These are phyloP conservation scores for Cicer pinnatifidum DNA, from an alignment of 306 rosid species.

Conservation along the genomic window DNA sequence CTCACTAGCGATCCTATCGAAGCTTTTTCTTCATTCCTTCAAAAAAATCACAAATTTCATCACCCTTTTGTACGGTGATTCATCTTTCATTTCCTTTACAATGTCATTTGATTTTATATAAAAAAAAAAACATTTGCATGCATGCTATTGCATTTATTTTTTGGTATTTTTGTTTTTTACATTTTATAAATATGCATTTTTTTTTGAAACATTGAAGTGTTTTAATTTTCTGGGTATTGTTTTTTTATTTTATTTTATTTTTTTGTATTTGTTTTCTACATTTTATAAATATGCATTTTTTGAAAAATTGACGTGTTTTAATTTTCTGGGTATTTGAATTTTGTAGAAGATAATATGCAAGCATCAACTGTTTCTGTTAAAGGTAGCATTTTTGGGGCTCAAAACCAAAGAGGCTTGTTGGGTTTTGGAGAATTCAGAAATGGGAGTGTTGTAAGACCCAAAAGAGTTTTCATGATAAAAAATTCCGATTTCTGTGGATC, in stretches of 20 bases:
- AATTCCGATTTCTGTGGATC: slow-evolving; percentile 50
- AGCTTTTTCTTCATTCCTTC: slow-evolving; percentile 22
- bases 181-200: background rate
- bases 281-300: too few species aligned
- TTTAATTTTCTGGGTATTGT: slow-evolving; percentile 46
- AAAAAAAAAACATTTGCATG: slow-evolving; percentile 27
- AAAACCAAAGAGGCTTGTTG: slow-evolving; percentile 48
- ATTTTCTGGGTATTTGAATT: slow-evolving; percentile 2
- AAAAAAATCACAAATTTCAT: background rate
- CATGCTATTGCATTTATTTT: background rate
- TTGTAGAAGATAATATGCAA: slow-evolving; percentile 65
- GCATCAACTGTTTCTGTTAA: slow-evolving; percentile 57
- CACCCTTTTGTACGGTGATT: slow-evolving; percentile 44
- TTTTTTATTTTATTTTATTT: too few species aligned
- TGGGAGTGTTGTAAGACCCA: slow-evolving; percentile 48
- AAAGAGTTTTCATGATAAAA: slow-evolving; percentile 53
- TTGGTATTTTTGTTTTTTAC: background rate
- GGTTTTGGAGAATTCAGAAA: slow-evolving; percentile 53
- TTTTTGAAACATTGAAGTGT: slow-evolving; percentile 1
- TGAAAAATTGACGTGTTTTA: too few species aligned
- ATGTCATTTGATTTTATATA: slow-evolving; percentile 1
- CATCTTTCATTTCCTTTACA: background rate
- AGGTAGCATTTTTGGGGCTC: slow-evolving; percentile 59
- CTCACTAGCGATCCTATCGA: slow-evolving; percentile 47
- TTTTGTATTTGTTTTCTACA: too few species aligned